A percentile compares a stretch with the other conserved stretches of the same genome.
Conservation (phyloP, 805 yeast species). For the Lipomyces starkeyi region DNA sequence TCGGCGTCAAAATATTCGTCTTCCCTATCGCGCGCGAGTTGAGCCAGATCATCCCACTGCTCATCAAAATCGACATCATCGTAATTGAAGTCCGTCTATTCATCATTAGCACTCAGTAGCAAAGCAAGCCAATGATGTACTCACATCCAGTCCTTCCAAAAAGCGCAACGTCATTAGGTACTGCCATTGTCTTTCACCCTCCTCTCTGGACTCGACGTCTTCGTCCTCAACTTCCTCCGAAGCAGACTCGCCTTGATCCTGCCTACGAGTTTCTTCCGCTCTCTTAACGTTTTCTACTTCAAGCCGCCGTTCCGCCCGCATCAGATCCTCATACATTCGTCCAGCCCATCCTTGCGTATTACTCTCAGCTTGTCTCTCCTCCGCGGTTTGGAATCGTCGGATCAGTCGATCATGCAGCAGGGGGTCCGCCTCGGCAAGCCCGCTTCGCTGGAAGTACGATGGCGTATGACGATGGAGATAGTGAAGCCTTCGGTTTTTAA, state of each 20-base stretch:
- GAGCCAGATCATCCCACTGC: conserved; percentile 32
- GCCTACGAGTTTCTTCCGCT: conserved; percentile 17
- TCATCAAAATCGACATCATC: conserved; percentile 30
- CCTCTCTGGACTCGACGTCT: conserved; percentile 17
- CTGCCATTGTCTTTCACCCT: conserved; percentile 30
- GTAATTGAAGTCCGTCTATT: conserved; percentile 31
- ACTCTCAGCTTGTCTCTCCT: conserved; percentile 27
- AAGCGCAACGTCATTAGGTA: conserved; percentile 30
- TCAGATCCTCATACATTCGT: conserved; percentile 32
- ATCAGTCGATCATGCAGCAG: conserved; percentile 23
- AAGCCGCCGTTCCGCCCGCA: conserved; percentile 30
- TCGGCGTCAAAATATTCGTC: conserved; percentile 34
- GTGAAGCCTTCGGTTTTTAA: conserved; percentile 28
- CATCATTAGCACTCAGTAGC: neutral
- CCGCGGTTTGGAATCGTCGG: conserved; percentile 23
- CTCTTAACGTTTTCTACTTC: conserved; percentile 5
- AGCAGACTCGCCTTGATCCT: neutral
- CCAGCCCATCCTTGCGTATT: conserved; percentile 33
- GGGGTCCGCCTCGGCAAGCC: conserved; percentile 30
- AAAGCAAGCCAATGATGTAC: neutral
- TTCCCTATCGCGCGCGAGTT: conserved; percentile 26
- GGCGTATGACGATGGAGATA: conserved; percentile 23
- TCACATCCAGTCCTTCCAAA: conserved; percentile 26
- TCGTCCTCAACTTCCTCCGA: conserved; percentile 9
- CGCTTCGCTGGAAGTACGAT: conserved; percentile 17